Base-by-base conservation (phyloP, 2,329 filamentous ascomycete species). In the Aulographum hederae region DNA sequence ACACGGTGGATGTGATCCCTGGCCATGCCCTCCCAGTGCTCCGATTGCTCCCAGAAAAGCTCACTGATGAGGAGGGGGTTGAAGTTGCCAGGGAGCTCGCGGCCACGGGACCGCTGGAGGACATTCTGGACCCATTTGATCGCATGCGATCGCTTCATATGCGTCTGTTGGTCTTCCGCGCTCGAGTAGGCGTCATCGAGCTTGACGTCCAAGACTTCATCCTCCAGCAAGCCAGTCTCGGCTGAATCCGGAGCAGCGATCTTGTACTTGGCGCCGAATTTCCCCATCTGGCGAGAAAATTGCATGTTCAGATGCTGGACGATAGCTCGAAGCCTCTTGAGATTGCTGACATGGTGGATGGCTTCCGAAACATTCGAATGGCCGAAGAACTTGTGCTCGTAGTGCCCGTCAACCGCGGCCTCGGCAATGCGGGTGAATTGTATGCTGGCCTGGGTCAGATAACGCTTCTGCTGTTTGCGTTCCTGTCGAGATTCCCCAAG, bases 21-120 rank as follows among this genome's bases (percentile, higher is more conserved):
- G 3, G 48, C 53, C 3, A 64, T 55, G 0, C 34, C 18, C 26
- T 57, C 45, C 73, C 70, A 78, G 0, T 60, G 62, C 5, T 40
- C 33, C 1, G 61, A 69, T 35, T 78, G 70, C 28, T 73, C 60
- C 14, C 51, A 51, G 42, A 78, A 78, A 0, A 79, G 45, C 15
- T 74, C 63, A 0, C 54, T 52, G 1, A 78, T 58, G 6, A 77
- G 51, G 32, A 69, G 44, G 0, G 71, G 63, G 36, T 73, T 73
- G 46, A 70, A 75, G 0, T 56, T 67, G 0, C 72, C 69, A 0
- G 68, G 66, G 0, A 78, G 48, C 42, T 78, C 73, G 4, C 61
- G 50, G 1, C 61, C 65, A 17, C 69, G 54, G 4, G 47, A 59
- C 23, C 51, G 51, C 16, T 46, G 38, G 31, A 68, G 47, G 3